phyloP scores from a whole-genome alignment of 805 yeast species.

The Candida mattraensis region DNA sequence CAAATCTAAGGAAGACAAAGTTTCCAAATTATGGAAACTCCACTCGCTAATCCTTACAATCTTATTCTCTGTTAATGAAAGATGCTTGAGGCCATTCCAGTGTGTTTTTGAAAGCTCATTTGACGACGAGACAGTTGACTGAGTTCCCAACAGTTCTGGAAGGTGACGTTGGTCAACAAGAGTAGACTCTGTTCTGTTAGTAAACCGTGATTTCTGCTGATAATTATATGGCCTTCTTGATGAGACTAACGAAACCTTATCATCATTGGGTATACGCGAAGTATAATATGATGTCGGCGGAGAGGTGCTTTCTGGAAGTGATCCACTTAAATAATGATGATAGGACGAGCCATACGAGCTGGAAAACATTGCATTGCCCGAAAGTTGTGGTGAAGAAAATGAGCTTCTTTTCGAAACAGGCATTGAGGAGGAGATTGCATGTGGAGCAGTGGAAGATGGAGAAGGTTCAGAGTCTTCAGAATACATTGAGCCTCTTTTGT shows the following conservation, averaged over 20 bases:
- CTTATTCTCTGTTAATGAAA: slow-evolving; percentile 41
- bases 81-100: slow-evolving; percentile 41
- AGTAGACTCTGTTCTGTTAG: slow-evolving; percentile 16
- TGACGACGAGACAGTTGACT: slow-evolving; percentile 2
- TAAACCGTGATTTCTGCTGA: slow-evolving; percentile 20
- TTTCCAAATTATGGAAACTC: slow-evolving; percentile 32
- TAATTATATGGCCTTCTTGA: slow-evolving; percentile 29
- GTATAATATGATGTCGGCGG: slow-evolving; percentile 20
- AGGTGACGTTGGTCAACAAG: slow-evolving; percentile 12
- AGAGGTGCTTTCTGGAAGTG: slow-evolving; percentile 26
- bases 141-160: slow-evolving; percentile 2
- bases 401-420: slow-evolving; percentile 23
- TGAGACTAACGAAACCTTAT: slow-evolving; percentile 17
- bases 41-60: slow-evolving; percentile 32
- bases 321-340: slow-evolving; percentile 28
- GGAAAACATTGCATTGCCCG: slow-evolving; percentile 10
- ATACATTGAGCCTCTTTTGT: slow-evolving; percentile 30
- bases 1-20: slow-evolving; percentile 47
- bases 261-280: slow-evolving; percentile 16
- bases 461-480: slow-evolving; percentile 23
- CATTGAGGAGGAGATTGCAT: slow-evolving; percentile 23
- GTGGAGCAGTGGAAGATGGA: slow-evolving; percentile 16
- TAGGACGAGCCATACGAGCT: slow-evolving; percentile 22
- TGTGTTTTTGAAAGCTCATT: slow-evolving; percentile 6
- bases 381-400: slow-evolving; percentile 21